phyloP scores from a whole-genome alignment of 768 basidiomycete species.

The Mycena galericulata region DNA sequence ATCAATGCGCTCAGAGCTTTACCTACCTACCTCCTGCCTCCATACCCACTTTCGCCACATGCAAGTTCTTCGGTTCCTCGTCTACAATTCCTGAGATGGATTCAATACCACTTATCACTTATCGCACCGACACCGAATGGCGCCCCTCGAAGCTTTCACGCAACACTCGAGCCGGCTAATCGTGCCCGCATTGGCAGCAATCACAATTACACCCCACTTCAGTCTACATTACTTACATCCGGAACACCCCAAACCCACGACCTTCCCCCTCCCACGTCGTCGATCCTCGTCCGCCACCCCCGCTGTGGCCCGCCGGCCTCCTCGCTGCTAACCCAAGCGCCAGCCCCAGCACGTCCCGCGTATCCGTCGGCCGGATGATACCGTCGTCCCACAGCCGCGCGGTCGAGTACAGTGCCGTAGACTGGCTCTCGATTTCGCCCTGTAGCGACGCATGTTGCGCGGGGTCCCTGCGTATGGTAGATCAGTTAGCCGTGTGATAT shows the following conservation, averaged over 20 bases:
- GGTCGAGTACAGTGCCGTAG: slow-evolving; percentile 87
- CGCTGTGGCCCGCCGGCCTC: slow-evolving; percentile 42
- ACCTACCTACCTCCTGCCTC: no score
- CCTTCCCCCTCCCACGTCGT: slow-evolving; percentile 80
- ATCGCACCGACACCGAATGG: no score
- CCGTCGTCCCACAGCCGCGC: slow-evolving; percentile 97
- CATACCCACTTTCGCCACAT: no score
- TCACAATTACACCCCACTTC: no score
- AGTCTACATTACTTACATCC: slow-evolving; percentile 88
- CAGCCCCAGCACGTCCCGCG: slow-evolving; percentile 88
- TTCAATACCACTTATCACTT: no score
- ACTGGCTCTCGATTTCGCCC: slow-evolving; percentile 89
- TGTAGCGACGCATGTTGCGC: slow-evolving; percentile 80
- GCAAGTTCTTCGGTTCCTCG: no score
- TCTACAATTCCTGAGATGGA: no score
- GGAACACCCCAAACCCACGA: slow-evolving; percentile 89
- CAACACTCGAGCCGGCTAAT: no score
- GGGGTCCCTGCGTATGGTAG: slow-evolving; percentile 70
- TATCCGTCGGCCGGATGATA: slow-evolving; percentile 90
- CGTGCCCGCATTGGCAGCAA: no score
- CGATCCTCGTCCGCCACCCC: slow-evolving; percentile 33
- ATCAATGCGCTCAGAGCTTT: no score
- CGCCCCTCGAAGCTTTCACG: no score
- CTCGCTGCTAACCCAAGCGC: slow-evolving; percentile 84
- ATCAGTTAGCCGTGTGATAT: neutral